Evolutionary conservation across 176 grass and related monocot species (phyloP), one percentile per base, ranked within the genome.

Genomic region (Oryza rufipogon): DNA sequence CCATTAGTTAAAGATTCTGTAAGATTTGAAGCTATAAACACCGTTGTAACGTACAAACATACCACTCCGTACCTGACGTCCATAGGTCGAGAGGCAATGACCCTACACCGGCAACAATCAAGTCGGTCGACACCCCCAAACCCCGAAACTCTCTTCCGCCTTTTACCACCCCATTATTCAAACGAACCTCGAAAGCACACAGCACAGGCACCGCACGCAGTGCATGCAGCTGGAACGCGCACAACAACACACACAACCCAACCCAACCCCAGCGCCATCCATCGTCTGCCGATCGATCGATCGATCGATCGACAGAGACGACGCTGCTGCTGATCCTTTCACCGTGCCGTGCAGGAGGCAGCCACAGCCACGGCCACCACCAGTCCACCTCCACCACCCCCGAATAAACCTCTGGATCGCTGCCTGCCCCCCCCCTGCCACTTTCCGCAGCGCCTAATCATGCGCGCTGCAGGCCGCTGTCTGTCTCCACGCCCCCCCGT

Each of bases 391-490:
- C 58, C 48, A 22, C 19, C 23, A 39, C 5, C 26, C 42, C 25
- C 77, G 72, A 81, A 87, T 76, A 64, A 87, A 82, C 86, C 79
- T 87, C 79, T 87, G 86, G 86, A 87, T 77, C 73, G 86, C 77
- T 75, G 84, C 75, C 11, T 17, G n/a, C 8, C 8, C 1, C 8
- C 25, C 25, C 47, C 34, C 4, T 39, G 80, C 73, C 48, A 13
- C 86, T 88, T 83, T 83, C 71, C 51, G 74, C 86, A 16, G 36
- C 36, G 36, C 36, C 36, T 38, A 38, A 38, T 38, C 36, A 38
- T 38, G 36, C 36, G 36, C 36, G 36, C 36, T 38, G 36, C 36
- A 38, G 36, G 36, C 36, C 36, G 36, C 36, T 38, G 36, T 17
- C 8, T 16, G 20, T 68, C 66, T 65, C 56, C 51, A 16, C 16